Evolutionary conservation across 2,329 filamentous ascomycete species (phyloP).

Genomic region (Scedosporium minutisporum): DNA sequence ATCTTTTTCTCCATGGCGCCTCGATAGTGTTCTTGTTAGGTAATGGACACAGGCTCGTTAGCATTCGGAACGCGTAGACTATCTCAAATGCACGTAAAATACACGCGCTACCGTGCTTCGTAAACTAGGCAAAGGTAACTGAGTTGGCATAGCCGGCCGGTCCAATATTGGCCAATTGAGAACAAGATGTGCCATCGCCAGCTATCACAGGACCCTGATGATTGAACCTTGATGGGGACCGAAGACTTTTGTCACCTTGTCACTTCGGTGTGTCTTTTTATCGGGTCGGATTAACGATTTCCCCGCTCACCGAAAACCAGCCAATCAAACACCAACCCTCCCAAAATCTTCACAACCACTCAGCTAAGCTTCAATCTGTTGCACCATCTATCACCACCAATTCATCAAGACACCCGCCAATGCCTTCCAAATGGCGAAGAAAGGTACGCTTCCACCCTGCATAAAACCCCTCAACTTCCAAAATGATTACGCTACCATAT

Average conservation of each 20-base stretch:
- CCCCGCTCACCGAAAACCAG: neutral
- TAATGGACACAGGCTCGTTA: neutral
- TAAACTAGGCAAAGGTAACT: no score
- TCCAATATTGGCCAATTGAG: neutral
- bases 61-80: neutral
- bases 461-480: neutral
- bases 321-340: neutral
- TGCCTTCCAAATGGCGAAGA: conserved; percentile 24
- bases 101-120: neutral
- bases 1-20: neutral
- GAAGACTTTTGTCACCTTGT: no score
- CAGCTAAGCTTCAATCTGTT: neutral
- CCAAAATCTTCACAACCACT: neutral
- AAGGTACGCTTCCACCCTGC: conserved; percentile 15
- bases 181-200: neutral
- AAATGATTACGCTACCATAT: no score
- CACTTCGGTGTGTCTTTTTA: neutral
- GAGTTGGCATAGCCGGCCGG: no score
- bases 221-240: no score
- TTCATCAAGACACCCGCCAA: neutral
- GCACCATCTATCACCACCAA: neutral
- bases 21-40: neutral
- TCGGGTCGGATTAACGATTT: neutral
- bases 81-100: neutral
- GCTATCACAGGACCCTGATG: no score